These are phyloP conservation scores for Epichloe typhina DNA, from an alignment of 2,329 filamentous ascomycete species.

Conservation along the genomic window DNA sequence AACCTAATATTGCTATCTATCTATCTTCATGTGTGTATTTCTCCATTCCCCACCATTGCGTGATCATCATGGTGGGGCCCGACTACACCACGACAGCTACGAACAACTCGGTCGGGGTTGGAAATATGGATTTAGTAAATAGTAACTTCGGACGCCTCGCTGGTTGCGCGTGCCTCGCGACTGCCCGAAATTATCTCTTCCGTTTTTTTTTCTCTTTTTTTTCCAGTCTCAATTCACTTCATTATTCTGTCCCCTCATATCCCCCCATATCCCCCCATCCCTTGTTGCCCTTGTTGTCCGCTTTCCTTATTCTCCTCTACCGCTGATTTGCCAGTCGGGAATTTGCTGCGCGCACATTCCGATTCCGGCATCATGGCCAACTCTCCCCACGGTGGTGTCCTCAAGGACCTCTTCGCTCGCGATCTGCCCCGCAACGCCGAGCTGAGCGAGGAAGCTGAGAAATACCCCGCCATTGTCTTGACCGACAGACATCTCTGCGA, in stretches of 20 bases:
- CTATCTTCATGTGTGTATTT: not conserved
- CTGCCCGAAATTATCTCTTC: slow-evolving; percentile 4
- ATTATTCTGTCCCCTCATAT: not conserved
- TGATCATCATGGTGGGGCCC: slow-evolving; percentile 11
- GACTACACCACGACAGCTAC: not conserved
- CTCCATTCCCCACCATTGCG: slow-evolving; percentile 19
- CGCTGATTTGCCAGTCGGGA: not conserved
- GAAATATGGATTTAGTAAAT: not conserved
- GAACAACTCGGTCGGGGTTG: not conserved
- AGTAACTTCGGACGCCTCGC: not conserved
- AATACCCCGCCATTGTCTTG: slow-evolving; percentile 64
- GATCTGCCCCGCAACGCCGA: slow-evolving; percentile 73
- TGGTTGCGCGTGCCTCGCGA: not conserved
- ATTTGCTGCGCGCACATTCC: not conserved
- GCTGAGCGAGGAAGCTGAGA: slow-evolving; percentile 75
- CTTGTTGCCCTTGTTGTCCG: not conserved
- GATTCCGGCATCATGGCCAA: slow-evolving; percentile 42
- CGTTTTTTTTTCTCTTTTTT: not conserved
- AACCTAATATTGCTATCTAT: slow-evolving; percentile 2
- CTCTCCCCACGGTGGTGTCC: slow-evolving; percentile 75
- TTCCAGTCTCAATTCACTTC: not conserved
- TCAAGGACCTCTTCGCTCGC: slow-evolving; percentile 94
- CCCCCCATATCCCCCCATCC: not conserved
- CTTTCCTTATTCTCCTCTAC: not conserved
- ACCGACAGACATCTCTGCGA: slow-evolving; percentile 95